phyloP scores from a whole-genome alignment of 2,329 filamentous ascomycete species.

The Beauveria scarabaeidicola region DNA sequence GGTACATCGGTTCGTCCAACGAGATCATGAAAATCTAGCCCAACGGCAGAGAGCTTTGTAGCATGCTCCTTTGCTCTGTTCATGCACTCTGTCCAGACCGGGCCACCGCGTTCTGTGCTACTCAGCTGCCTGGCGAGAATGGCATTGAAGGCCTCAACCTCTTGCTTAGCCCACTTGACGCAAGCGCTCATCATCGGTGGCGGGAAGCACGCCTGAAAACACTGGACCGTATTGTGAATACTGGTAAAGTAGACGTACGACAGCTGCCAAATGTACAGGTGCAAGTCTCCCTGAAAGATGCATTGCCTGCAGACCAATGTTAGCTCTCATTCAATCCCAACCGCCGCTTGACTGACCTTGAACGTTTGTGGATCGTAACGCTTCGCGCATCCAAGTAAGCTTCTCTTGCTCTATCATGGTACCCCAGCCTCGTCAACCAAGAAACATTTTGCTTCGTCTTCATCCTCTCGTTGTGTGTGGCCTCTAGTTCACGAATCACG shows the following conservation, averaged over 20 bases:
- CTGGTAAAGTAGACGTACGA: constrained; percentile 94
- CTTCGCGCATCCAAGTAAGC: constrained; percentile 76
- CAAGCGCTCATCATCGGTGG: constrained; percentile 84
- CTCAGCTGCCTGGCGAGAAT: constrained; percentile 78
- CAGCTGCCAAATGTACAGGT: constrained; percentile 88
- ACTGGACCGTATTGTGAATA: constrained; percentile 85
- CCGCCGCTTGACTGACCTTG: constrained; percentile 50
- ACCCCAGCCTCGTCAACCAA: constrained; percentile 81
- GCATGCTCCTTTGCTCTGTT: constrained; percentile 74
- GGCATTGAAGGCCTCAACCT: constrained; percentile 83
- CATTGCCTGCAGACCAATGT: constrained; percentile 56
- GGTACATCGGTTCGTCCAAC: constrained; percentile 50
- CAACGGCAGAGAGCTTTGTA: constrained; percentile 70
- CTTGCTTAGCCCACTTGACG: constrained; percentile 96
- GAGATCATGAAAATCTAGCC: constrained; percentile 79
- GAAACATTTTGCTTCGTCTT: constrained; percentile 73
- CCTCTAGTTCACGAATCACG: constrained; percentile 67
- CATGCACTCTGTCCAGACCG: constrained; percentile 76
- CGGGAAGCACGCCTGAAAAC: constrained; percentile 82
- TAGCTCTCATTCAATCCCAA: neutral
- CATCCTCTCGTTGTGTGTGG: constrained; percentile 66
- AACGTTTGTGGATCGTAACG: constrained; percentile 69
- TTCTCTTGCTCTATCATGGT: constrained; percentile 81
- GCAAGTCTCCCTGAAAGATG: constrained; percentile 88
- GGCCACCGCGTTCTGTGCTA: constrained; percentile 68